Base-by-base conservation (phyloP, 2,329 filamentous ascomycete species). In the Penicillium psychrosexuale region DNA sequence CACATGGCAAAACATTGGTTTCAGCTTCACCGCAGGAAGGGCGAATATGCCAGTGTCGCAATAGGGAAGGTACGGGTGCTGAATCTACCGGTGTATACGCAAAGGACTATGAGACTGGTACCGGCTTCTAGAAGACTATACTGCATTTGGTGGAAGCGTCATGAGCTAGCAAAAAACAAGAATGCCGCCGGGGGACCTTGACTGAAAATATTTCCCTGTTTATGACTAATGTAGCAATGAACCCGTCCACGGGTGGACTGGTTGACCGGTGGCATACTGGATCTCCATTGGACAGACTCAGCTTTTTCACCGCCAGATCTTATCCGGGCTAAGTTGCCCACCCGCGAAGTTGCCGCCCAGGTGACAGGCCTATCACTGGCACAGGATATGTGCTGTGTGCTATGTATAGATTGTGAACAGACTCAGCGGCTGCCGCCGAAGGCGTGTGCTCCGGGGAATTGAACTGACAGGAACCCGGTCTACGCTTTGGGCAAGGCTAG, bases 251-350 rank as follows among this genome's bases (percentile, higher is more conserved):
- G 27, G 27, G 27, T n/a, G 17, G 17, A 55, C 47, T 47, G 52
- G 30, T 33, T 51, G 52, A 28, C 47, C 40, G 52, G 40, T 28
- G 47, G 40, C n/a, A 45, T 39, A 38, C 31, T 49, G 31, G 43
- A 49, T 55, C 53, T 59, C 56, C n/a, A 64, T 64, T 64, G 61
- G 61, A 58, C 46, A 37, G 34, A 47, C 33, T 43, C 52, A 46
- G 47, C 30, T 19, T 47, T 60, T 59, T 60, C 61, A 64, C 61
- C 61, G 61, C 61, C 55, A 64, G 53, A 61, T 45, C 34, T 55
- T 45, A 51, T 55, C 52, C 47, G 33, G 39, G 52, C 15, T 19
- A 51, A 45, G 13, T 55, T 45, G 13, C 19, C 40, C 40, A 51
- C 47, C 33, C 39, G 44, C 37, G 30, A 31, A 42, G 9, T 38